Percentiles rank a stretch among this genome's conserved stretches.
Evolutionary conservation across 2,329 filamentous ascomycete species (phyloP).

Genomic region (Penicillium sp.): DNA sequence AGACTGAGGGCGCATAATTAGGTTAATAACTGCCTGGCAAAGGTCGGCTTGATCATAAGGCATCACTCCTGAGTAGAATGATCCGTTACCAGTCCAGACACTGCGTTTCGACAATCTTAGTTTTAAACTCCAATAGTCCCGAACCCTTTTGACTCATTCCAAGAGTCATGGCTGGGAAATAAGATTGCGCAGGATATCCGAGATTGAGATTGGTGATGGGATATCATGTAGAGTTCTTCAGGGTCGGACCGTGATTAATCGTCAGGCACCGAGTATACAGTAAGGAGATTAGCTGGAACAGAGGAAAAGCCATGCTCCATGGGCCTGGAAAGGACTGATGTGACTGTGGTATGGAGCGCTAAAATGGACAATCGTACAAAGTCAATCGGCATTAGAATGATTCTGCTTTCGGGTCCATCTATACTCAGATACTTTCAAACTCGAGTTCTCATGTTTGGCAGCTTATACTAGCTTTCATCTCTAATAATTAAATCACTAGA

Average conservation of each 20-base stretch:
- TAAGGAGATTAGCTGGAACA: background rate
- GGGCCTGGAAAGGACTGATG: background rate
- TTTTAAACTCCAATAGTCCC: conserved; percentile 1
- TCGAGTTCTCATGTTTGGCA: no score
- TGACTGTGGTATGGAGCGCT: no score
- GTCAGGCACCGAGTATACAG: background rate
- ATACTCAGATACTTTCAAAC: no score
- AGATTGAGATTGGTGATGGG: background rate
- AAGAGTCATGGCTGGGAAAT: background rate
- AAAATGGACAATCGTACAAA: no score
- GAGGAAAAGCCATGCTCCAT: background rate
- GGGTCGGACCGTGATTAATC: background rate
- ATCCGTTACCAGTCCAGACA: background rate
- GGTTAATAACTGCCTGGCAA: background rate
- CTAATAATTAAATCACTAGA: background rate
- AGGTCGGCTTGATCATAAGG: background rate
- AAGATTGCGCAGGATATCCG: background rate
- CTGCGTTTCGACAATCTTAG: background rate
- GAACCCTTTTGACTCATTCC: background rate
- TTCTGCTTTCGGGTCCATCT: no score
- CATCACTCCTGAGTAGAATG: background rate
- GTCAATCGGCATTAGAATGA: no score
- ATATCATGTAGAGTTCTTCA: background rate
- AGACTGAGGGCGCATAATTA: background rate
- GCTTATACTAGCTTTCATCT: background rate